These are phyloP conservation scores for Flaveria trinervia DNA, from an alignment of 129 eudicot genomes.

Conservation along the genomic window DNA sequence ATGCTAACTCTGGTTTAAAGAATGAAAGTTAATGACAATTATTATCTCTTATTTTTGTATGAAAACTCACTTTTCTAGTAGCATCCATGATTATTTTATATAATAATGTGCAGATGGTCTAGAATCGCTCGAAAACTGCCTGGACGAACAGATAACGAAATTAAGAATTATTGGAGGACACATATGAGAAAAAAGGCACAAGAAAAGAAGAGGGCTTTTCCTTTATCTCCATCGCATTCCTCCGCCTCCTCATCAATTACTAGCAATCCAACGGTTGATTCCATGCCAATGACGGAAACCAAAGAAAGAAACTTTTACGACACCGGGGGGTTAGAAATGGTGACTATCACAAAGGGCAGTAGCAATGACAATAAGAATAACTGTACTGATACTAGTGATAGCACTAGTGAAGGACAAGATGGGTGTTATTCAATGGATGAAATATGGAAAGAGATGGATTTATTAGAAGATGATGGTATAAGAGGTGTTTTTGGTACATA, in stretches of 20 bases:
- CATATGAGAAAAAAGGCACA: constrained; percentile 86
- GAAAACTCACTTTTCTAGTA: not conserved
- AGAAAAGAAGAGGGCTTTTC: constrained; percentile 46
- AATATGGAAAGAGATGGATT: constrained; percentile 72
- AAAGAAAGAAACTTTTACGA: constrained; percentile 46
- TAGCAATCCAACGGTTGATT: constrained; percentile 37
- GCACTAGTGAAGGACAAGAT: constrained; percentile 27
- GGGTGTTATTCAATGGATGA: constrained; percentile 66
- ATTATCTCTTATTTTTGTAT: constrained; percentile 4
- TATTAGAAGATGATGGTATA: constrained; percentile 43
- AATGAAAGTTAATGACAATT: not conserved
- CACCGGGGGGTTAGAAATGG: constrained; percentile 47
- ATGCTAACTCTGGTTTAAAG: constrained; percentile 2
- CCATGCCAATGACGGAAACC: constrained; percentile 27
- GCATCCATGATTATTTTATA: not conserved
- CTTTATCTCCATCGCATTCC: constrained; percentile 46
- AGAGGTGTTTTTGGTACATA: constrained; percentile 34
- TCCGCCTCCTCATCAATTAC: constrained; percentile 40
- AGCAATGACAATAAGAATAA: constrained; percentile 3
- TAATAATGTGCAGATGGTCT: constrained; percentile 70
- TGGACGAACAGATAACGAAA: constrained; percentile 92
- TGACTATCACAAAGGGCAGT: constrained; percentile 2
- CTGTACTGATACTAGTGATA: constrained; percentile 25
- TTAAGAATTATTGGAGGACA: constrained; percentile 94
- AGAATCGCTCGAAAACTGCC: constrained; percentile 85